A percentile compares a stretch with the other conserved stretches of the same genome.
Conservation (phyloP, 2,329 filamentous ascomycete genomes). For the Sclerotinia glacialis region DNA sequence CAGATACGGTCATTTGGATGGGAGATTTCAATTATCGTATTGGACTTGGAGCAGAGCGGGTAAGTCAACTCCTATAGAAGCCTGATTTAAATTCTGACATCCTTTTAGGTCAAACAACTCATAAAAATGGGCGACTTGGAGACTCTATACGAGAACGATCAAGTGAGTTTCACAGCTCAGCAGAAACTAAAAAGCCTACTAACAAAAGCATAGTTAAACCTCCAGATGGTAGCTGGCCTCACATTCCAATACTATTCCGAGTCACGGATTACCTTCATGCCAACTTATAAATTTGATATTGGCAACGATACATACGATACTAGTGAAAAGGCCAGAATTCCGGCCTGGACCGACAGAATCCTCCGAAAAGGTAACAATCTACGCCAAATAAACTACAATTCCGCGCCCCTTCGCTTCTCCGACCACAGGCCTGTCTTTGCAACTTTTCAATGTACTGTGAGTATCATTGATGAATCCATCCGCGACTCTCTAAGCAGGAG, state of each 20-base stretch:
- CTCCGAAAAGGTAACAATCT: constrained; percentile 82
- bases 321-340: constrained; percentile 88
- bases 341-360: constrained; percentile 95
- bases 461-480: constrained; percentile 69
- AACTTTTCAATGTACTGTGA: constrained; percentile 80
- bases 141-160: constrained; percentile 85
- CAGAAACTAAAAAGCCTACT: constrained; percentile 8
- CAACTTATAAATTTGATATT: constrained; percentile 94
- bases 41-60: constrained; percentile 74
- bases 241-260: constrained; percentile 93
- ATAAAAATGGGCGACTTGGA: constrained; percentile 72
- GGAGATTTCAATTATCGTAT: constrained; percentile 99
- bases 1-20: constrained; percentile 82
- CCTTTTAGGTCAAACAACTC: constrained; percentile 52
- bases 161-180: constrained; percentile 49
- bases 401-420: constrained; percentile 80
- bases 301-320: constrained; percentile 88
- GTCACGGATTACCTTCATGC: constrained; percentile 79
- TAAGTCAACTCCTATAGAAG: constrained; percentile 39
- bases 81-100: not conserved
- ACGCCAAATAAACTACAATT: constrained; percentile 77
- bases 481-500: constrained; percentile 71
- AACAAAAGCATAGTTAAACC: constrained; percentile 61
- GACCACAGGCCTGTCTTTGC: constrained; percentile 96
- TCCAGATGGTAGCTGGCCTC: constrained; percentile 92